Percentiles rank a stretch among this genome's conserved stretches.
Evolutionary conservation across 305 asterid genomes (phyloP).

Genomic region (Rubia peregrina): DNA sequence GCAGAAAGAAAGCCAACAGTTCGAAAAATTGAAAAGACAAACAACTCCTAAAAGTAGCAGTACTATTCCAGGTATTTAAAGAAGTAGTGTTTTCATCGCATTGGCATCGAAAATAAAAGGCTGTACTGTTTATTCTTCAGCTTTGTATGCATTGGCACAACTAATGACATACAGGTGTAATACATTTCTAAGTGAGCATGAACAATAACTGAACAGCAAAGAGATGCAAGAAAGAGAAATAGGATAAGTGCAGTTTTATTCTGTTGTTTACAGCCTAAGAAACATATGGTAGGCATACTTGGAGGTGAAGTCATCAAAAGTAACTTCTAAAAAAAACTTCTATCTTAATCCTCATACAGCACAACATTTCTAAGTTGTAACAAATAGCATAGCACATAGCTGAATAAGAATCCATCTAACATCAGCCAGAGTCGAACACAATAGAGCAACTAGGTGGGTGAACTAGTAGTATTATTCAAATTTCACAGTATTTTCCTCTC

Average conservation of each 20-base stretch:
- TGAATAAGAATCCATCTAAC: not conserved
- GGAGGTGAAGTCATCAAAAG: not conserved
- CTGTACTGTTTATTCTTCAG: not conserved
- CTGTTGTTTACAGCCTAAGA: not conserved
- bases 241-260: not conserved
- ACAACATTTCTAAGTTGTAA: constrained; percentile 1
- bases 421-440: not conserved
- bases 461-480: not conserved
- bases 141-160: not conserved
- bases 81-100: not conserved
- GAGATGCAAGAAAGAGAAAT: not conserved
- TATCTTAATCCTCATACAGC: not conserved
- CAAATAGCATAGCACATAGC: not conserved
- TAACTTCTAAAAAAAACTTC: not conserved
- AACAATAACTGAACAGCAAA: not conserved
- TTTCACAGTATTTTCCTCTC: not conserved
- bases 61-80: not conserved
- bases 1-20: not conserved
- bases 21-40: not conserved
- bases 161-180: not conserved
- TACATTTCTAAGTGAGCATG: not conserved
- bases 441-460: not conserved
- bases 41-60: not conserved
- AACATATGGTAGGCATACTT: not conserved
- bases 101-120: not conserved